Evolutionary conservation across 352 stramenopile species (phyloP).

Genomic region (Globisporangium cystogenes): DNA sequence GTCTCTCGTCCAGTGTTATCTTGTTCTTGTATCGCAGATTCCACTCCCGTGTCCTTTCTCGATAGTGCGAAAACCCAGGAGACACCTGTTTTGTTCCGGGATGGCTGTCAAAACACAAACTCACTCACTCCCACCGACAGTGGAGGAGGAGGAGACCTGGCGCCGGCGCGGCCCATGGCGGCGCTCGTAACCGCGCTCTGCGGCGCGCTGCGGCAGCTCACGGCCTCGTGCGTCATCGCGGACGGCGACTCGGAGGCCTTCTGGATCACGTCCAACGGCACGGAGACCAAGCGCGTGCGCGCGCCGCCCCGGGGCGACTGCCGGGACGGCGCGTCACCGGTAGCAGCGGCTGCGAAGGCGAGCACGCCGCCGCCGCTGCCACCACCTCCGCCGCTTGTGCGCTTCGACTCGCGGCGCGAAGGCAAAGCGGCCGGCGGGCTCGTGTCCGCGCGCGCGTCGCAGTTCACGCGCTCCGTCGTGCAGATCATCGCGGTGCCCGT

Average conservation of each 20-base stretch:
- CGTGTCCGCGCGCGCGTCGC: conserved; percentile 12
- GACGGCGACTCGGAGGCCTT: conserved; percentile 25
- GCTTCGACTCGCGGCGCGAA: conserved; percentile 14
- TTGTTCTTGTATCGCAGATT: neutral
- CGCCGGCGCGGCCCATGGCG: neutral
- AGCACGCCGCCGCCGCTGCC: neutral
- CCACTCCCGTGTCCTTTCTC: neutral
- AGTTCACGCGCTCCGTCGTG: conserved; percentile 49
- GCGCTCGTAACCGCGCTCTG: conserved; percentile 32
- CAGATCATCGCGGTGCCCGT: conserved; percentile 42
- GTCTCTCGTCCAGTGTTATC: neutral
- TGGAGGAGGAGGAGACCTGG: neutral
- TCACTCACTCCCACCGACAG: conserved; percentile 1
- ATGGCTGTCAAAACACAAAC: neutral
- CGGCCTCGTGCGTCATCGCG: conserved; percentile 24
- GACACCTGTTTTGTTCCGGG: no score
- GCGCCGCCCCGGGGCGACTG: no score
- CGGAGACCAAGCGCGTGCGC: conserved; percentile 25
- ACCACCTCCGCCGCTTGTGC: neutral
- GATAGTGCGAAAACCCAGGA: neutral
- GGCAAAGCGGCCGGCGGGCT: conserved; percentile 8
- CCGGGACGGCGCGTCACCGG: neutral
- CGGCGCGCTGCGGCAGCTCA: conserved; percentile 32
- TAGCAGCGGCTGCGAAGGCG: neutral
- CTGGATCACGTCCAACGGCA: conserved; percentile 17